Evolutionary conservation across 257 asterid genomes (phyloP), one percentile per base, ranked within the genome.

Genomic region (Fraxinus quadrangulata): DNA sequence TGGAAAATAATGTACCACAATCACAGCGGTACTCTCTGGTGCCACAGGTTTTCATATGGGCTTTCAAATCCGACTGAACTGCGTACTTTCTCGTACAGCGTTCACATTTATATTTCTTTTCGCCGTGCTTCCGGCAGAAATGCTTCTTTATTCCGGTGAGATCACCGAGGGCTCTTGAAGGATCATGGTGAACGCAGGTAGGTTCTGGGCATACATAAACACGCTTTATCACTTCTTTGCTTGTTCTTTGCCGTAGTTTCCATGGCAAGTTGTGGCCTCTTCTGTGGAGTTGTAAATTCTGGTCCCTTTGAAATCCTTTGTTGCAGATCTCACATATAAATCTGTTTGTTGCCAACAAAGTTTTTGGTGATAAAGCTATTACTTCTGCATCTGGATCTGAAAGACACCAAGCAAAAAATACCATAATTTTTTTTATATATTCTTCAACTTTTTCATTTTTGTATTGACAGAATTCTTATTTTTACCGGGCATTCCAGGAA

Each of bases 181-280:
- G 95, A 16, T 94, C 95, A 40, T 94, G 99, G 77, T 92, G 97
- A 63, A 90, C 75, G 81, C 97, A 94, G 67, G 78, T 75, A 0
- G 79, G 2, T 40, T 94, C 97, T 0, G 99, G 99, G 72, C 99
- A 94, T 1, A 94, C 94, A 73, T 94, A 94, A 0, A 94, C 99
- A 1, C 94, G 89, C 84, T 89, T 94, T n/a, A 78, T 78, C 42
- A 85, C 81, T 19, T 90, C 99, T 3, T 88, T 83, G 31, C 89
- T 84, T 0, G 85, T 83, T 23, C 98, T 70, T 83, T 91, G 97
- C 83, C 86, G 81, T 21, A 94, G 97, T 66, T 94, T 94, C 99
- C 99, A 94, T 66, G 99, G 99, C 83, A 94, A 68, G 75, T 94
- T 94, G 84, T 94, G 99, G 71, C 99, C 99, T 5, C 99, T 88